Evolutionary conservation across 2,329 filamentous ascomycete species (phyloP).

Genomic region (Rhynchosporium secalis): DNA sequence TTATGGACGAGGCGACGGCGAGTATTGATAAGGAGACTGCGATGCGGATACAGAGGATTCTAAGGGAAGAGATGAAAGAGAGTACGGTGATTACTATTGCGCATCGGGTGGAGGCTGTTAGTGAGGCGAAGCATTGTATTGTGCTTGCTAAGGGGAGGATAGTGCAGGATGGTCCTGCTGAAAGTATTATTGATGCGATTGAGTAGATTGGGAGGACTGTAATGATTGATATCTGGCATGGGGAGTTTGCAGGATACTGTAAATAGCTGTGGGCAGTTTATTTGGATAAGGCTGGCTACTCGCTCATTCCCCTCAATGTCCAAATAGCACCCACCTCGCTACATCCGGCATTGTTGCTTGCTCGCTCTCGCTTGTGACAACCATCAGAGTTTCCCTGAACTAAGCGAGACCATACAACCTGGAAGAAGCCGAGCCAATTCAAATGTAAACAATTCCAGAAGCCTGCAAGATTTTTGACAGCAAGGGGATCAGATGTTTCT

Average conservation of each 20-base stretch:
- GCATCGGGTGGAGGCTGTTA: constrained; percentile 63
- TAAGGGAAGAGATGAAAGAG: constrained; percentile 55
- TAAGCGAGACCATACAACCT: not conserved
- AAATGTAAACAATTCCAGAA: not conserved
- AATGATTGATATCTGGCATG: not conserved
- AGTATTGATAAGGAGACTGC: constrained; percentile 64
- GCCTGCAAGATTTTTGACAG: not conserved
- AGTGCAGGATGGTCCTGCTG: constrained; percentile 27
- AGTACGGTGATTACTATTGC: constrained; percentile 67
- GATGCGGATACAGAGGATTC: constrained; percentile 52
- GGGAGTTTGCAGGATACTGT: not conserved
- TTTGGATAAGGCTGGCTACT: not conserved
- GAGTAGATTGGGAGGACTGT: constrained; percentile 7
- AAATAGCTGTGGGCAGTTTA: not conserved
- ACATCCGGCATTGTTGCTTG: not conserved
- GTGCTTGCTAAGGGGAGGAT: constrained; percentile 37
- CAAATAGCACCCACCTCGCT: not conserved
- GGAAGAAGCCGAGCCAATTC: not conserved
- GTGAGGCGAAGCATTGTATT: constrained; percentile 51
- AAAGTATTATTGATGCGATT: constrained; percentile 23
- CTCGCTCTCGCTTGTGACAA: not conserved
- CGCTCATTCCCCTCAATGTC: not conserved
- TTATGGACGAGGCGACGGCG: constrained; percentile 67
- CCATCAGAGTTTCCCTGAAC: not conserved
- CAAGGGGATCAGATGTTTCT: not conserved